Percentiles rank a stretch among this genome's conserved stretches.
Evolutionary conservation across 148 eudicot species (phyloP).

Genomic region (Dianthus caryophyllus): DNA sequence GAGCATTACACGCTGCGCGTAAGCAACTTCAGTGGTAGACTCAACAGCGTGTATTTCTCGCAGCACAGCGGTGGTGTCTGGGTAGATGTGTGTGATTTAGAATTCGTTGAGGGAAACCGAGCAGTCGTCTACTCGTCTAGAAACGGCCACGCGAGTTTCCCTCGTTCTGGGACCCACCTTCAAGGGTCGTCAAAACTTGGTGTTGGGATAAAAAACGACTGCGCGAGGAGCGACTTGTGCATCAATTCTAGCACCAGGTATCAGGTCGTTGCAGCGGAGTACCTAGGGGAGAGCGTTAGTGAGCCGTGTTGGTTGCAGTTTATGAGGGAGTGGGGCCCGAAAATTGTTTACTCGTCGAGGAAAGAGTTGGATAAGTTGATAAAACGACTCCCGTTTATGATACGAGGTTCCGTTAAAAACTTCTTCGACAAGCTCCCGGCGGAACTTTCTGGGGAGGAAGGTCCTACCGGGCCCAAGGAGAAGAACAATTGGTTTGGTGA

Average conservation of each 20-base stretch:
- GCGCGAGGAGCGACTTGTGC: constrained; percentile 42
- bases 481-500: constrained; percentile 91
- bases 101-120: constrained; percentile 67
- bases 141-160: constrained; percentile 77
- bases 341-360: constrained; percentile 53
- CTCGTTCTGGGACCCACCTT: constrained; percentile 59
- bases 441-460: constrained; percentile 73
- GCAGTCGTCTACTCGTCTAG: constrained; percentile 60
- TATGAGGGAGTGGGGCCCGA: constrained; percentile 93
- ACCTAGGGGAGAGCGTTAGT: constrained; percentile 49
- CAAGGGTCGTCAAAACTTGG: constrained; percentile 75
- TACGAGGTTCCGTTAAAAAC: constrained; percentile 37
- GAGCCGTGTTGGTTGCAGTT: constrained; percentile 82
- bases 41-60: constrained; percentile 65
- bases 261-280: constrained; percentile 75
- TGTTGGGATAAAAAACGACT: constrained; percentile 77
- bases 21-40: constrained; percentile 79
- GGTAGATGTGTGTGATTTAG: constrained; percentile 61
- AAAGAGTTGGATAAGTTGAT: constrained; percentile 58
- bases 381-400: constrained; percentile 39
- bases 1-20: constrained; percentile 81
- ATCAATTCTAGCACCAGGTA: constrained; percentile 64
- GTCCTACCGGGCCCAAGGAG: constrained; percentile 96
- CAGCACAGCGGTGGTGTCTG: constrained; percentile 88
- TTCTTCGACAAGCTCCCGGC: constrained; percentile 52